phyloP scores from a whole-genome alignment of 1,284 basidiomycete genomes.

The Laetiporus sulphureus region DNA sequence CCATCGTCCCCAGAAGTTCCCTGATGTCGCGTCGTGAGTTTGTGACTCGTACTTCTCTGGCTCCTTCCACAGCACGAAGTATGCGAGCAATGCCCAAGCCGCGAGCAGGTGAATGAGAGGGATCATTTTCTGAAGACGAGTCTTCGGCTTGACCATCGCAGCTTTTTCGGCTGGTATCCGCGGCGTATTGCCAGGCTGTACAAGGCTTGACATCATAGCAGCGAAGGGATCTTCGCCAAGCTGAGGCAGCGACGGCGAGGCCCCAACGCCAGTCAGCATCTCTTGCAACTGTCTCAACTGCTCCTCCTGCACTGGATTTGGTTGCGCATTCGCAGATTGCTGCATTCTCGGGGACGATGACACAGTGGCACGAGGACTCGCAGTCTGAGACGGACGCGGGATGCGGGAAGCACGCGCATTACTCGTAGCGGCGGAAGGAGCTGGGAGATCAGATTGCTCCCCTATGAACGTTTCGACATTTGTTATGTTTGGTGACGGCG shows the following conservation, averaged over 20 bases:
- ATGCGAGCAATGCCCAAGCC: conserved; percentile 57
- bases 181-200: conserved; percentile 12
- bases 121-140: conserved; percentile 51
- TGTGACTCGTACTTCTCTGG: conserved; percentile 36
- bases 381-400: conserved; percentile 20
- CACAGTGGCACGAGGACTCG: conserved; percentile 8
- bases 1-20: conserved; percentile 49
- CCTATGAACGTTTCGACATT: conserved; percentile 49
- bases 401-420: conserved; percentile 17
- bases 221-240: conserved; percentile 23
- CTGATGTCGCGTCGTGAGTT: conserved; percentile 14
- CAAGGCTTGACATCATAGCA: conserved; percentile 26
- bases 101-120: conserved; percentile 58
- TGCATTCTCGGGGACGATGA: too few relatives aligned
- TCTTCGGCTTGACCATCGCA: conserved; percentile 28
- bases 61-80: conserved; percentile 62
- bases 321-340: too few relatives aligned
- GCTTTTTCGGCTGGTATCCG: conserved; percentile 7
- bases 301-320: conserved; percentile 30
- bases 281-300: conserved; percentile 61
- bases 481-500: conserved; percentile 24
- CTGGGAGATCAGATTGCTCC: conserved; percentile 49
- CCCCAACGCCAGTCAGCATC: conserved; percentile 43
- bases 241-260: conserved; percentile 1
- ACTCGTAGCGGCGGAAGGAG: conserved; percentile 29